Evolutionary conservation across 2,329 filamentous ascomycete genomes (phyloP), one percentile per base, ranked within the genome.

Genomic region (Ophiostoma triangulosporum): DNA sequence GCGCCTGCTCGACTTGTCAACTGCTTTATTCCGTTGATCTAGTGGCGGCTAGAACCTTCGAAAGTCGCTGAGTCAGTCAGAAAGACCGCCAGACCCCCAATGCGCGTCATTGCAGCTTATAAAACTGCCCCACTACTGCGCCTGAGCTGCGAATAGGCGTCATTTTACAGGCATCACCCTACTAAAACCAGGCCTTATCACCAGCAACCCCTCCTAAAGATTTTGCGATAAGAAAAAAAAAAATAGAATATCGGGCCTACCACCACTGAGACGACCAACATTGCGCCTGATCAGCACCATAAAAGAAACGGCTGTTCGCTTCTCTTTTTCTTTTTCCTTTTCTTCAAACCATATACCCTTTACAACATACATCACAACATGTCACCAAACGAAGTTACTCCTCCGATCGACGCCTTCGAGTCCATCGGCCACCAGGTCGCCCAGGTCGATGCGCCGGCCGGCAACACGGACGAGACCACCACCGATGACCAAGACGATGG

Each of bases 401-500:
- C 70, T 33, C 64, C 70, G 24, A 65, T 70, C 57, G 73, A 81
- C 52, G 77, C 81, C 62, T 84, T 84, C 65, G 73, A 81, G 62
- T 70, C 76, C 53, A 80, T 84, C 61, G 80, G 81, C 55, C 70
- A 75, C 61, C 81, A 81, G 68, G 80, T 74, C 56, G 73, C 76
- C 59, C 71, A 74, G 57, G 66, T 81, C 49, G 31, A 51, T 8
- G 70, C 69, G 15, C 63, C 69, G 38, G 38, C 65, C 3, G n/a
- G 26, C 64, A 45, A 14, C 3, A 24, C 38, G 4, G 40, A 27
- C 7, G 57, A 65, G 17, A 60, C 62, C 24, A 60, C 60, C 46
- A 64, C 65, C 17, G 58, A 64, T 17, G 61, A 61, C 35, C 64
- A 67, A 27, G 74, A 79, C 35, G 76, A 81, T 24, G 69, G 68